Evolutionary conservation across 306 rosid genomes (phyloP), one percentile per base, ranked within the genome.

Genomic region (Carpinus fangiana): DNA sequence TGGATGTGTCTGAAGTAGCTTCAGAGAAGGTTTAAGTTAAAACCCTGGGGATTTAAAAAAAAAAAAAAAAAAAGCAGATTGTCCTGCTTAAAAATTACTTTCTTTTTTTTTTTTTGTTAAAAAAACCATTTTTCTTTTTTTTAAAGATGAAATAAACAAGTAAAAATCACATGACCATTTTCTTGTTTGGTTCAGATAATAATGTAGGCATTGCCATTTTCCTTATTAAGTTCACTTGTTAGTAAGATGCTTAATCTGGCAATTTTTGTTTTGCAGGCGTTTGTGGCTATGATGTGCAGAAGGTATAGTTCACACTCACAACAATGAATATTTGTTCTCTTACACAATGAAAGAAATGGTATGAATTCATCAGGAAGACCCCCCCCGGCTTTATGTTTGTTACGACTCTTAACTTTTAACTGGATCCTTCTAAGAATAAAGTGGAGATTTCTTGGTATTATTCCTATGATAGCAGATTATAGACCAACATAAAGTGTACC

Each of bases 281-380:
- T 72, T 85, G 86, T 79, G 84, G 84, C 28, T 82, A 69, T 79
- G 89, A 85, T 69, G 79, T 79, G 43, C 72, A 69, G 45, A 76
- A 85, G 89, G 86, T 85, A 79, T 53, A 53, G 16, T 1, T 36
- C 61, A 53, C 46, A 66, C 17, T 43, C 72, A 66, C 28, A n/a
- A 41, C 48, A 66, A 36, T 16, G 51, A 66, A 18, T 66, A 8
- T 17, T 36, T 23, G 31, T 50, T 41, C 72, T 66, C 72, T 65
- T 65, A 2, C 28, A 66, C 12, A 5, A 31, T 41, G 26, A 16
- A 66, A 66, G 71, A 36, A 8, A 43, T 1, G 8, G 10, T 13
- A 18, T 17, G 70, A 62, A 20, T 57, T 57, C 65, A 57, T 57
- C 34, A 20, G 65, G 65, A 57, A 38, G 43, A 3, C n/a, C 45